Evolutionary conservation across 345 rosid genomes (phyloP).

Genomic region (Alliaria petiolata): DNA sequence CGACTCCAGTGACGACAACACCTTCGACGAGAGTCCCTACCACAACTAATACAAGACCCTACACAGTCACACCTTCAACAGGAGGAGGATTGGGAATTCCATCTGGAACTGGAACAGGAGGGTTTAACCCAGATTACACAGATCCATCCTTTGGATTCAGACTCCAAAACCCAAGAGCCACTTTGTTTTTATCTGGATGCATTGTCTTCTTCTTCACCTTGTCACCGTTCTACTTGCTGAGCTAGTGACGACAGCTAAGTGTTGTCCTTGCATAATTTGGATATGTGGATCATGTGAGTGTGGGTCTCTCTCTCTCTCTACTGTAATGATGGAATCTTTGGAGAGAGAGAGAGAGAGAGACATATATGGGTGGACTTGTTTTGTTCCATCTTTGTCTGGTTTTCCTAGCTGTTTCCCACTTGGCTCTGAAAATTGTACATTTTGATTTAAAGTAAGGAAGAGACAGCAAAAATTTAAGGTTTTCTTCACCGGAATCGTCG

Average conservation of each 20-base stretch:
- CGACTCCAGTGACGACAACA: slow-evolving; percentile 35
- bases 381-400: slow-evolving; percentile 1
- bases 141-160: slow-evolving; percentile 27
- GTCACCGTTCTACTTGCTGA: not conserved
- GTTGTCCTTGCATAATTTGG: not conserved
- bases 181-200: not conserved
- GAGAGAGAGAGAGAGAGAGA: not conserved
- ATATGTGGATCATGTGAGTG: slow-evolving; percentile 19
- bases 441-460: not conserved
- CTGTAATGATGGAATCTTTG: slow-evolving; percentile 23
- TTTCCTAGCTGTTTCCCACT: slow-evolving; percentile 31
- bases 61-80: slow-evolving; percentile 26
- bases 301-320: slow-evolving; percentile 21
- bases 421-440: slow-evolving; percentile 24
- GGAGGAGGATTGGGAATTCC: slow-evolving; percentile 31
- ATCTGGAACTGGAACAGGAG: slow-evolving; percentile 19
- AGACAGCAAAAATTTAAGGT: no score
- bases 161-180: slow-evolving; percentile 22
- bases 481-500: slow-evolving; percentile 2
- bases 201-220: not conserved
- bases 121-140: slow-evolving; percentile 32
- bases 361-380: slow-evolving; percentile 6
- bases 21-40: slow-evolving; percentile 36
- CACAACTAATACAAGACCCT: slow-evolving; percentile 34
- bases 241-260: slow-evolving; percentile 8